Evolutionary conservation across 108 stramenopile species (phyloP).

Genomic region (Nannochloropsis salina): DNA sequence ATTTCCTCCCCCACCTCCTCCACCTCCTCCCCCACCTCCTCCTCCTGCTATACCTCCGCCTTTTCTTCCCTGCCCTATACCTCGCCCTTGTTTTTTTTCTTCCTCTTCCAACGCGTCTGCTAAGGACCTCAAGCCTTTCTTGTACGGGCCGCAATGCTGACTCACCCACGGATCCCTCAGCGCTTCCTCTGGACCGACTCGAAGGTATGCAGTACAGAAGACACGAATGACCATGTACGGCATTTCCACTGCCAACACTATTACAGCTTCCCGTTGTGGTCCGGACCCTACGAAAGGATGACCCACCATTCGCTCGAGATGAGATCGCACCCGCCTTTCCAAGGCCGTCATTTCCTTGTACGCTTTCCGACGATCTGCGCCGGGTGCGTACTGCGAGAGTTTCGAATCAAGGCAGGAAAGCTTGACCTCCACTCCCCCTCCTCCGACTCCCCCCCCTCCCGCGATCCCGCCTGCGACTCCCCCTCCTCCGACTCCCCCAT

Average conservation of each 20-base stretch:
- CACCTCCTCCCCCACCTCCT: neutral
- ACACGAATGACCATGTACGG: neutral
- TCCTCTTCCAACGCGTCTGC: constrained; percentile 8
- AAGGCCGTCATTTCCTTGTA: constrained; percentile 6
- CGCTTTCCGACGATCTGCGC: neutral
- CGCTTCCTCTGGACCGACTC: neutral
- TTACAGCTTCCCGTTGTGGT: neutral
- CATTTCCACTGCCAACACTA: neutral
- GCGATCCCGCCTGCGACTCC: neutral
- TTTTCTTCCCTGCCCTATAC: neutral
- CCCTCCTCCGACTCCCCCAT: neutral
- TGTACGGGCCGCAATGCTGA: neutral
- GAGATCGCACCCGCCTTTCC: neutral
- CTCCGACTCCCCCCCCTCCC: neutral
- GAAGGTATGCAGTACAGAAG: neutral
- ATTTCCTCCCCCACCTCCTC: neutral
- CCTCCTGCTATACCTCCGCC: neutral
- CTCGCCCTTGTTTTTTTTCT: neutral
- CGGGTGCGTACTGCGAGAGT: neutral
- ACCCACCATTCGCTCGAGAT: neutral
- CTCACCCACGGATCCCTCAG: neutral
- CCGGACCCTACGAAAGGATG: neutral
- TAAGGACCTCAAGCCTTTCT: constrained; percentile 15
- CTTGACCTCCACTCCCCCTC: neutral
- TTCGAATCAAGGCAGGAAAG: neutral